Percentiles rank a stretch among this genome's conserved stretches.
Evolutionary conservation across 176 grass and related monocot genomes (phyloP).

Genomic region (Chrysopogon serrulatus): DNA sequence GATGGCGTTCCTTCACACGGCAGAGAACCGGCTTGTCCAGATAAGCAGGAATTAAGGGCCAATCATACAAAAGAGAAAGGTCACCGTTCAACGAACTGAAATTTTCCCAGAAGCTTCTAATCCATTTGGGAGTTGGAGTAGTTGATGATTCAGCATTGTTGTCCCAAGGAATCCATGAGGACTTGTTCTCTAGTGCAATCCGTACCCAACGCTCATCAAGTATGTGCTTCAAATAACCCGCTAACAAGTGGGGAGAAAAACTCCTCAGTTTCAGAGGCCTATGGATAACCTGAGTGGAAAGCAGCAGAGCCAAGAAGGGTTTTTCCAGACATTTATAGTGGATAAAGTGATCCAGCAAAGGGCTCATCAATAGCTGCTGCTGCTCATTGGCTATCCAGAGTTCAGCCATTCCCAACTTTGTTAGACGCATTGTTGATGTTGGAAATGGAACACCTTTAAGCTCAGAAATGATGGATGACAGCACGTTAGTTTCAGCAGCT

Average conservation of each 20-base stretch:
- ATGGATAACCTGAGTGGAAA: conserved; percentile 75
- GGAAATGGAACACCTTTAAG: conserved; percentile 90
- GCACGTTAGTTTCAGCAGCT: conserved; percentile 52
- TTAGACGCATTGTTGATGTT: conserved; percentile 61
- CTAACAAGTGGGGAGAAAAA: conserved; percentile 77
- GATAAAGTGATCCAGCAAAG: conserved; percentile 75
- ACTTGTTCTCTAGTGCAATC: conserved; percentile 29
- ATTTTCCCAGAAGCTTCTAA: conserved; percentile 83
- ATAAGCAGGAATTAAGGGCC: conserved; percentile 96
- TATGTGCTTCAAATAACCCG: conserved; percentile 68
- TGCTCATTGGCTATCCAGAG: conserved; percentile 88
- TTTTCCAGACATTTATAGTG: conserved; percentile 87
- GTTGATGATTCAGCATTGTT: conserved; percentile 43
- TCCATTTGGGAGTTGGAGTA: conserved; percentile 67
- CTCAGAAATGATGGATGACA: conserved; percentile 68
- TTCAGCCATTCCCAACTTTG: conserved; percentile 72
- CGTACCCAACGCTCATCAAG: conserved; percentile 65
- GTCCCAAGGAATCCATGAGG: conserved; percentile 79
- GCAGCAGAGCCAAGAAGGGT: conserved; percentile 58
- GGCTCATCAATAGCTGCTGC: conserved; percentile 80
- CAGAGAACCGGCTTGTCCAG: conserved; percentile 61
- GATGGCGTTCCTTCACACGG: conserved; percentile 61
- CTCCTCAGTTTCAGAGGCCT: conserved; percentile 63
- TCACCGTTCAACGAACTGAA: conserved; percentile 69
- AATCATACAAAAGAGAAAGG: conserved; percentile 73